Percentiles rank a stretch among this genome's conserved stretches.
Evolutionary conservation across 371 early-diverging fungal genomes (phyloP).

Genomic region (Mucor mucedo): DNA sequence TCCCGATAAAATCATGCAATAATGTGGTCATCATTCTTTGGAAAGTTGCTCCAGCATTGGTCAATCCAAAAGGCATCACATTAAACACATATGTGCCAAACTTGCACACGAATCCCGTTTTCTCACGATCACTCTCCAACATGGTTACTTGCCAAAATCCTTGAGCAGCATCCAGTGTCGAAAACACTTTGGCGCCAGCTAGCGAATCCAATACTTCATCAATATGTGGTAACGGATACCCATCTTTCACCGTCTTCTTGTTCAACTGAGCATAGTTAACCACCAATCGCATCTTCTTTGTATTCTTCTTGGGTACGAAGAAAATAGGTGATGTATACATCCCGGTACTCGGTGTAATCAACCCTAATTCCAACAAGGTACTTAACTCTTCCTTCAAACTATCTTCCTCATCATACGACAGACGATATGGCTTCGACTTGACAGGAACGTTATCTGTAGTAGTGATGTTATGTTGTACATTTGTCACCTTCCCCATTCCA

Average conservation of each 20-base stretch:
- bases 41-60: constrained; percentile 36
- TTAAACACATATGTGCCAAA: constrained; percentile 51
- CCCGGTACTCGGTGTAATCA: constrained; percentile 21
- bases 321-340: constrained; percentile 39
- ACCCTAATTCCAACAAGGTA: constrained; percentile 8
- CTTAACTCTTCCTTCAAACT: constrained; percentile 15
- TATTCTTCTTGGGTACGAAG: constrained; percentile 54
- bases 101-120: constrained; percentile 59
- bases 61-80: constrained; percentile 61
- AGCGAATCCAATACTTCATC: constrained; percentile 43
- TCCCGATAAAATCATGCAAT: constrained; percentile 18
- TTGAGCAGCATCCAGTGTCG: constrained; percentile 17
- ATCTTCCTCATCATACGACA: constrained; percentile 22
- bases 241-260: constrained; percentile 35
- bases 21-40: constrained; percentile 41
- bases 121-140: constrained; percentile 24
- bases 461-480: neutral
- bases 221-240: constrained; percentile 46
- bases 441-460: neutral
- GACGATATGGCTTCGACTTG: constrained; percentile 13
- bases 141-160: constrained; percentile 51
- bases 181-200: neutral
- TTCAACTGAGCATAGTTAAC: constrained; percentile 43
- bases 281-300: constrained; percentile 34
- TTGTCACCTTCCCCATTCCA: constrained; percentile 9